Evolutionary conservation across 208 protist species (phyloP).

Genomic region (Acanthamoeba castellanii): DNA sequence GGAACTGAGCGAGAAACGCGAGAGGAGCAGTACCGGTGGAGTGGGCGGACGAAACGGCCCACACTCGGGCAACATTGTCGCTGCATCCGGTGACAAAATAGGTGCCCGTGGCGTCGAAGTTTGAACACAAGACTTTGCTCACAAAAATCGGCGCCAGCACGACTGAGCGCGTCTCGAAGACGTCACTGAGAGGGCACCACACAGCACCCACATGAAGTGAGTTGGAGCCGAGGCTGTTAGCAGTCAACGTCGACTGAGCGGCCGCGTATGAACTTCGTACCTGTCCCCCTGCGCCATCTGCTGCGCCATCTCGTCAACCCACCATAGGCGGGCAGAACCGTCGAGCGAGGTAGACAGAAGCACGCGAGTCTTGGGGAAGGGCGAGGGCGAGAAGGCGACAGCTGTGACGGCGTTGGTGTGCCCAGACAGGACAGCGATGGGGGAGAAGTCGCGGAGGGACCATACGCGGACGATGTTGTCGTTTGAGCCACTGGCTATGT

Average conservation of each 20-base stretch:
- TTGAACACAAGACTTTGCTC: slow-evolving; percentile 58
- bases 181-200: background rate
- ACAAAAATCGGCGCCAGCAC: background rate
- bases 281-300: background rate
- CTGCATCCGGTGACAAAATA: slow-evolving; percentile 66
- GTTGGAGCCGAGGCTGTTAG: background rate
- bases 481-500: slow-evolving; percentile 68
- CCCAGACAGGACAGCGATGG: slow-evolving; percentile 49
- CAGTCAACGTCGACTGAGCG: background rate
- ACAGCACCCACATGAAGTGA: background rate
- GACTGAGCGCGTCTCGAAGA: background rate
- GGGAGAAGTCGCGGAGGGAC: slow-evolving; percentile 61
- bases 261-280: background rate
- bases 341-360: slow-evolving; percentile 67
- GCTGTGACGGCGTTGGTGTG: slow-evolving; percentile 70
- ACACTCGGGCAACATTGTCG: slow-evolving; percentile 48
- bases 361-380: slow-evolving; percentile 23
- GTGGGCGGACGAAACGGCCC: background rate
- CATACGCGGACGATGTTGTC: slow-evolving; percentile 72
- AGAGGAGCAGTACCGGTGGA: background rate
- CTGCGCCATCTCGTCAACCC: slow-evolving; percentile 57
- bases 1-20: background rate
- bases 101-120: slow-evolving; percentile 57
- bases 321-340: slow-evolving; percentile 61
- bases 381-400: slow-evolving; percentile 67